phyloP scores from a whole-genome alignment of 495 filamentous ascomycete genomes.

The Penicillium robsamsonii region DNA sequence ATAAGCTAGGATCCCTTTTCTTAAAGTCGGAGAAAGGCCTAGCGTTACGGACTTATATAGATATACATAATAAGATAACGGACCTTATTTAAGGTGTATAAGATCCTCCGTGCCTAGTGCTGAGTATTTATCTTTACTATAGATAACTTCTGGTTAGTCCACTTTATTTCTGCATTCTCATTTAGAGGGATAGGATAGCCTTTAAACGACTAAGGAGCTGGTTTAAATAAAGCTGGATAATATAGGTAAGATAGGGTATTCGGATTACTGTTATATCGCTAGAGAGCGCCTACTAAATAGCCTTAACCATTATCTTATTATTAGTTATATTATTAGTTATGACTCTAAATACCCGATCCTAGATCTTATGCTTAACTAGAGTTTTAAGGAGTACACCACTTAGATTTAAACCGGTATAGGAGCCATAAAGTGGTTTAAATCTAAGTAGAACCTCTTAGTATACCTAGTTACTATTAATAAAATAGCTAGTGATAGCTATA shows the following conservation, averaged over 20 bases:
- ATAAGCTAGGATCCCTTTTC: background rate
- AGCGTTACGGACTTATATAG: background rate
- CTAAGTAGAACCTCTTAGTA: too few relatives aligned
- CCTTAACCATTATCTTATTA: conserved; percentile 1
- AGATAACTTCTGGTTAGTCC: background rate
- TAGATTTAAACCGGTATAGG: too few relatives aligned
- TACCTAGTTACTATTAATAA: too few relatives aligned
- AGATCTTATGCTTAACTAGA: too few relatives aligned
- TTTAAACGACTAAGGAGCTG: background rate
- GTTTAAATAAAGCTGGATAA: conserved; percentile 1
- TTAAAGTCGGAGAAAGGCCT: conserved; percentile 1
- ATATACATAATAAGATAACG: conserved; percentile 7
- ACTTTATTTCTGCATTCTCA: conserved; percentile 1
- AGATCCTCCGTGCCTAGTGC: background rate
- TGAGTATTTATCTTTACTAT: conserved; percentile 1
- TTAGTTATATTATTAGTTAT: conserved; percentile 5
- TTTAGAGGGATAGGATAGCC: background rate
- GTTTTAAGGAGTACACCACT: too few relatives aligned
- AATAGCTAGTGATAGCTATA: too few relatives aligned
- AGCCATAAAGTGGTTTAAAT: too few relatives aligned
- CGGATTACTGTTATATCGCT: background rate
- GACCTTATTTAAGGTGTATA: conserved; percentile 2
- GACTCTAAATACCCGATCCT: too few relatives aligned
- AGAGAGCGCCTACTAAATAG: background rate
- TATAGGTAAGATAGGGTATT: background rate